Evolutionary conservation across 2,329 filamentous ascomycete genomes (phyloP).

Genomic region (Phialophora tarda): DNA sequence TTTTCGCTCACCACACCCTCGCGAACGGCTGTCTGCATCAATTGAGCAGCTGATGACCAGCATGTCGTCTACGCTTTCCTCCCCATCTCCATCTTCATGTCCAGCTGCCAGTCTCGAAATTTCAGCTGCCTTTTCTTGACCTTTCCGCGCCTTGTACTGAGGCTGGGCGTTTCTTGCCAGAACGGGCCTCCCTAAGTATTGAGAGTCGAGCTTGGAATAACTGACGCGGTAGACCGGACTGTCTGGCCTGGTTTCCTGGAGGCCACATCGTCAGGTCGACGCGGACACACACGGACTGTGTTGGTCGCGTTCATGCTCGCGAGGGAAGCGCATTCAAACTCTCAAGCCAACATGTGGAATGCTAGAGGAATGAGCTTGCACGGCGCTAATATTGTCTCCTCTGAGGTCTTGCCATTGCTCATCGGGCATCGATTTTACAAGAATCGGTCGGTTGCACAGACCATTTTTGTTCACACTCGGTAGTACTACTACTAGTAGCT

Average conservation of each 20-base stretch:
- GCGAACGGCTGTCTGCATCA: no score
- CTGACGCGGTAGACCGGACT: no score
- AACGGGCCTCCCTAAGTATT: background rate
- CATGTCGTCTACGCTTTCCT: background rate
- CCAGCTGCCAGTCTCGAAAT: background rate
- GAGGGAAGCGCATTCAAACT: background rate
- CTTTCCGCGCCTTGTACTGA: background rate
- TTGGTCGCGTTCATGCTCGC: no score
- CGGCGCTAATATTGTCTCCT: background rate
- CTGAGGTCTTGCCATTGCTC: background rate
- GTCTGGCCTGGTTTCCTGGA: background rate
- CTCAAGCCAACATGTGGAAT: background rate
- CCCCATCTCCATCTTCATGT: background rate
- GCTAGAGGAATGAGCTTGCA: background rate
- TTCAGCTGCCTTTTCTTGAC: background rate
- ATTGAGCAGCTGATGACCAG: no score
- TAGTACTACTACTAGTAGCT: background rate
- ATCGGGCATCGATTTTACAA: background rate
- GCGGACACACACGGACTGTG: no score
- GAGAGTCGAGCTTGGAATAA: background rate
- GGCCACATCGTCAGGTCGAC: background rate
- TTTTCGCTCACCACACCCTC: no score
- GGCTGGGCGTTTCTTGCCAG: background rate
- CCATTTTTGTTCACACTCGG: background rate
- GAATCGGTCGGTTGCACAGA: background rate